Base-by-base conservation (phyloP, 768 basidiomycete species). In the Tulasnella sp. region DNA sequence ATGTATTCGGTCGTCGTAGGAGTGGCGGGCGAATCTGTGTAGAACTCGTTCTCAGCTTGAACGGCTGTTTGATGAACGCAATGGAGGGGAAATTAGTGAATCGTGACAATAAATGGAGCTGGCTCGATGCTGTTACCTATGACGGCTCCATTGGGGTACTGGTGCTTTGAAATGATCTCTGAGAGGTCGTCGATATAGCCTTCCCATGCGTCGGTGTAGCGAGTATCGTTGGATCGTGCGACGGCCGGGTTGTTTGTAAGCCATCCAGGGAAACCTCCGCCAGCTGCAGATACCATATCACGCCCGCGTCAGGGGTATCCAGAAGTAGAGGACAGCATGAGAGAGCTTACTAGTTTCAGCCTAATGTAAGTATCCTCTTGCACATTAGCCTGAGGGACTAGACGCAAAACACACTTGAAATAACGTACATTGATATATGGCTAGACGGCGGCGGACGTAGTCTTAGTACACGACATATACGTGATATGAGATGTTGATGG, bases 221-320 rank as follows among this genome's bases (percentile, higher is more conserved):
- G 85, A 0, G 81, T 76, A 4, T 79, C 83, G 59, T 85, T 84
- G 19, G 85, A 87, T n/a, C 88, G 79, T 17, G 88, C 72, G 43
- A 72, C 70, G 5, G 83, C 84, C 3, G 80, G 76, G 15, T 85
- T 79, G 65, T 81, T 76, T 10, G 79, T 76, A 1, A 86, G 87
- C 8, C 78, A 74, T 87, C 87, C 88, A 54, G 76, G 77, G 1
- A 79, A 72, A 58, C 81, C 74, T 9, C 87, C 87, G 22, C 87
- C 87, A 0, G 85, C 87, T 9, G 83, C 82, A 0, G 85, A 87
- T 42, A 50, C 34, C 5, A 38, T 38, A 7, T 38, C 15, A 38
- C 15, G n/a, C n/a, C n/a, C n/a, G n/a, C n/a, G 15, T 38, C 34
- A 38, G 34, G 34, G 5, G 34, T 7, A 38, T 5, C 7, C 5